phyloP scores from a whole-genome alignment of 441 rosid species.

The Flueggea neowawraea region DNA sequence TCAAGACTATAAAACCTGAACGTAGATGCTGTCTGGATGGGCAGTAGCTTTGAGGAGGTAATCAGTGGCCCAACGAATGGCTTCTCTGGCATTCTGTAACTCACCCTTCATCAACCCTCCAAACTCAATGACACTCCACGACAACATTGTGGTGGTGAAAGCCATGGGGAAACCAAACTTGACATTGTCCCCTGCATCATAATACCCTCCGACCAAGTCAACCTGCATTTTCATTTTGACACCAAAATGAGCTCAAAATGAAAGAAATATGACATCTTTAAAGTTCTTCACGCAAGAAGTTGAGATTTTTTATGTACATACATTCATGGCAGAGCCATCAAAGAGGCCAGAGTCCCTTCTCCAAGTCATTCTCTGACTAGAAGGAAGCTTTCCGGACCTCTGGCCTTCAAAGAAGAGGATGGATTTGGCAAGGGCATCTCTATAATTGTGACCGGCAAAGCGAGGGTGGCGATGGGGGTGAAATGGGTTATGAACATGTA shows the following conservation, averaged over 20 bases:
- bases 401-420: conserved; percentile 97
- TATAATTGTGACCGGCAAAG: conserved; percentile 56
- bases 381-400: conserved; percentile 81
- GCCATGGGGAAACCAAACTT: conserved; percentile 97
- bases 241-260: conserved; percentile 7
- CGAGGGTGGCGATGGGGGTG: conserved; percentile 46
- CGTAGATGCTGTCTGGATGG: conserved; percentile 82
- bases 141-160: conserved; percentile 89
- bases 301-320: conserved; percentile 13
- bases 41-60: conserved; percentile 77
- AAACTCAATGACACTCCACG: conserved; percentile 93
- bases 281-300: too few species aligned
- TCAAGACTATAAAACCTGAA: conserved; percentile 48
- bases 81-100: conserved; percentile 53
- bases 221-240: conserved; percentile 44
- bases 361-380: conserved; percentile 74
- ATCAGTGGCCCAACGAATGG: conserved; percentile 88
- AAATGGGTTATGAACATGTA: conserved; percentile 21
- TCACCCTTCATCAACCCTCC: conserved; percentile 75
- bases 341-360: conserved; percentile 68
- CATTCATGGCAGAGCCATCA: conserved; percentile 70
- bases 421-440: conserved; percentile 88
- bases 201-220: conserved; percentile 88
- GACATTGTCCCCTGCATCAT: conserved; percentile 96
- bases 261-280: neutral